A percentile compares a stretch with the other conserved stretches of the same genome.
Evolutionary conservation across 2,329 filamentous ascomycete species (phyloP).

Genomic region (Ascochyta lentis): DNA sequence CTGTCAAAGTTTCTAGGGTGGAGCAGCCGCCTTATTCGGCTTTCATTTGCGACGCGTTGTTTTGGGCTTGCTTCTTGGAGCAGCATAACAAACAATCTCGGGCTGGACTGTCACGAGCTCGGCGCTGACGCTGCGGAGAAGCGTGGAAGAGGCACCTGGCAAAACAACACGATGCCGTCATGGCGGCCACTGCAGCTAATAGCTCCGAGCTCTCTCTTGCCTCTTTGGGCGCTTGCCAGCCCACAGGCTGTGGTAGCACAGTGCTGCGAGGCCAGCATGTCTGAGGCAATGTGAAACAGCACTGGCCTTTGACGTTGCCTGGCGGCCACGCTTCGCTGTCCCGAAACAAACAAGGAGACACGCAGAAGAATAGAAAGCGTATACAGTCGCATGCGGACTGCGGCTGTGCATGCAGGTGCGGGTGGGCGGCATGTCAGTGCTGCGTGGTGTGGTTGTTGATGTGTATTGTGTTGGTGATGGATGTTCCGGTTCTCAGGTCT

Average conservation of each 20-base stretch:
- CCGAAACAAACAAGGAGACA: conserved; percentile 16
- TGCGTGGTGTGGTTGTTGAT: neutral
- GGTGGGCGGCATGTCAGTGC: conserved; percentile 3
- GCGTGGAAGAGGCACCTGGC: neutral
- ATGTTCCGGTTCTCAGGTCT: no score
- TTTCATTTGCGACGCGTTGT: conserved; percentile 51
- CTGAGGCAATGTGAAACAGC: conserved; percentile 30
- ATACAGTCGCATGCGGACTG: conserved; percentile 2
- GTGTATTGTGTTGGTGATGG: neutral
- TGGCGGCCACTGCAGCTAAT: conserved; percentile 11
- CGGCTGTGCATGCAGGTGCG: conserved; percentile 9
- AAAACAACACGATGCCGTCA: conserved; percentile 11
- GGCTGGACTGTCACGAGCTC: conserved; percentile 5
- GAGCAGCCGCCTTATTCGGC: conserved; percentile 32
- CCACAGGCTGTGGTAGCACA: conserved; percentile 34
- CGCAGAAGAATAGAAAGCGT: conserved; percentile 6
- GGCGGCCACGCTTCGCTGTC: conserved; percentile 6
- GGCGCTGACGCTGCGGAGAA: conserved; percentile 8
- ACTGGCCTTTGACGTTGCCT: conserved; percentile 10
- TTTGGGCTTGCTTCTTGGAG: conserved; percentile 31
- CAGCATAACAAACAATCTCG: conserved; percentile 36
- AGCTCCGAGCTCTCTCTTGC: conserved; percentile 1
- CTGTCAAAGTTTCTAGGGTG: conserved; percentile 36
- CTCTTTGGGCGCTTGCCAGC: conserved; percentile 8
- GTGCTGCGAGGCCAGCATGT: conserved; percentile 24